Evolutionary conservation across 2,329 filamentous ascomycete species (phyloP), one percentile per base, ranked within the genome.

Genomic region (Diaporthe caulivora): DNA sequence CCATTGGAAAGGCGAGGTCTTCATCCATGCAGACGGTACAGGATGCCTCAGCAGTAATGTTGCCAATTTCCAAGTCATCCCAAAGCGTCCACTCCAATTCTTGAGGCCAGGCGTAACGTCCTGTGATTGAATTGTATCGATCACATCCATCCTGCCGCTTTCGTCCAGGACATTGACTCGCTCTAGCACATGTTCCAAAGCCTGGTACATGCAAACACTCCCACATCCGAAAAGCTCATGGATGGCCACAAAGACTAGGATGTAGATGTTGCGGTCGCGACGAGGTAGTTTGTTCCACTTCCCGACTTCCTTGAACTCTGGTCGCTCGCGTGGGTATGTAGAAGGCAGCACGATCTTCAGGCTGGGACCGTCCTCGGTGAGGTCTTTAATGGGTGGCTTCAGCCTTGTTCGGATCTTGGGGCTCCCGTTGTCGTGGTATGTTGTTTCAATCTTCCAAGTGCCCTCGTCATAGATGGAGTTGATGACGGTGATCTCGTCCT

Each of bases 361-460:
- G 7, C 44, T 51, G 21, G 37, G 13, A 4, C 5, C 18, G 6
- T 65, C 60, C 29, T 65, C 44, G 15, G n/a, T 24, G 10, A 3
- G 11, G 13, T 37, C 29, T 15, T 65, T 13, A 1, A 8, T 3
- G 10, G 60, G 44, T 26, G 18, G 21, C 21, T 15, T 49, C 44
- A 65, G 24, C 60, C 44, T 65, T 24, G 60, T 65, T 65, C 60
- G 60, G 60, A 65, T 65, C 44, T 51, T 65, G 44, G 60, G 18
- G 6, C n/a, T 65, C 21, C 60, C 60, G 7, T 51, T 26, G 1
- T 51, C 44, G 44, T 13, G 49, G 29, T 65, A 65, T 11, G 60
- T 51, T 2, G 60, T 65, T 24, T 65, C 60, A n/a, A 65, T 65
- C 7, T 47, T 7, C 60, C 60, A 65, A 4, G 60, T 65, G n/a